Evolutionary conservation across 768 basidiomycete genomes (phyloP).

Genomic region (Leccinum ochraceum): DNA sequence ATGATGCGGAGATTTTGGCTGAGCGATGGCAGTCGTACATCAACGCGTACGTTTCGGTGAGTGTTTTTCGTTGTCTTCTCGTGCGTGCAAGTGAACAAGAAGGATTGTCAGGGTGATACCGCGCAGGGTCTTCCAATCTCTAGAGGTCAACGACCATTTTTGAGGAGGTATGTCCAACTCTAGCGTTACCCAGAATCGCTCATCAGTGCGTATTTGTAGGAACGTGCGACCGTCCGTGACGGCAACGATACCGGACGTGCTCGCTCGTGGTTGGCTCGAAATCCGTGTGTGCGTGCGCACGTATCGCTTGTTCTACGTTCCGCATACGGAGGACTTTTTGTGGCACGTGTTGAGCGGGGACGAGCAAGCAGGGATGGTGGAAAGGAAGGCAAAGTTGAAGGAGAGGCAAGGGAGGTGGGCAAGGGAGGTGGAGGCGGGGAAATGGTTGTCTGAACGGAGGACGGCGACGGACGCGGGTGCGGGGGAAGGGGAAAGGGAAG

Average conservation of each 20-base stretch:
- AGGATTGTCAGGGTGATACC: conserved; percentile 48
- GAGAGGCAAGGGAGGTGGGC: conserved; percentile 19
- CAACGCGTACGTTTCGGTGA: conserved; percentile 70
- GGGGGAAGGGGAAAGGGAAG: not conserved
- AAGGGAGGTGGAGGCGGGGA: conserved; percentile 14
- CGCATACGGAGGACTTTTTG: conserved; percentile 29
- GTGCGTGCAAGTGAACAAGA: conserved; percentile 1
- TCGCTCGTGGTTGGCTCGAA: conserved; percentile 64
- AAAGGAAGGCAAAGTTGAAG: conserved; percentile 5
- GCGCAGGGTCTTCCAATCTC: conserved; percentile 52
- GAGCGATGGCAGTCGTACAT: conserved; percentile 82
- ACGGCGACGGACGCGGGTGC: not conserved
- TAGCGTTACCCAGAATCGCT: not conserved
- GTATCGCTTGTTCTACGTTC: conserved; percentile 30
- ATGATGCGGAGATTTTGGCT: conserved; percentile 74
- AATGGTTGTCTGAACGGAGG: conserved; percentile 13
- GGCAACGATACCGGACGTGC: conserved; percentile 42
- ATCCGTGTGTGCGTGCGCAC: conserved; percentile 68
- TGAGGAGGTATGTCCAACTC: conserved; percentile 53
- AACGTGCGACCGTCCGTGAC: conserved; percentile 17
- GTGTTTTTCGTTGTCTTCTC: conserved; percentile 16
- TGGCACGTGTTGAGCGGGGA: conserved; percentile 11
- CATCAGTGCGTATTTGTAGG: conserved; percentile 11
- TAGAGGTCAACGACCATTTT: conserved; percentile 58
- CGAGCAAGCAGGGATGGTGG: conserved; percentile 3